Conservation (phyloP, 1,139 yeast genomes). For the Pichia sp. region DNA sequence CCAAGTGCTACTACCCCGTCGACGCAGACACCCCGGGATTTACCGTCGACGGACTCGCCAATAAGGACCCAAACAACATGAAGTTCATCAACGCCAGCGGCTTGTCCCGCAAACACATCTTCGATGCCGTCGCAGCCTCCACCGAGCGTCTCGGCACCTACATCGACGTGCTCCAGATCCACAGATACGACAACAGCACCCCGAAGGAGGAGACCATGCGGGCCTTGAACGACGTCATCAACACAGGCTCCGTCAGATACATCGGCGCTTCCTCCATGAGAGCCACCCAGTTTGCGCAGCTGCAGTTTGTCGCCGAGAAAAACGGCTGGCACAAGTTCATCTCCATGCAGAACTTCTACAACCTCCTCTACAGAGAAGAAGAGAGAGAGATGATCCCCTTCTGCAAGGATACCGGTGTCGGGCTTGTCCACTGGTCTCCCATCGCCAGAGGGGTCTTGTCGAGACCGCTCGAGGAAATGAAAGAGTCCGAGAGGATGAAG, state of each 20-base stretch:
- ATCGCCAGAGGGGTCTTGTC: conserved; percentile 44
- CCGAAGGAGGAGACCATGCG: conserved; percentile 49
- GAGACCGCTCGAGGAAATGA: conserved; percentile 31
- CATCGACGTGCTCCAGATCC: conserved; percentile 47
- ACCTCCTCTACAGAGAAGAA: conserved; percentile 52
- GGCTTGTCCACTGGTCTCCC: conserved; percentile 49
- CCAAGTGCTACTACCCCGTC: conserved; percentile 37
- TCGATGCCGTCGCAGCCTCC: conserved; percentile 46
- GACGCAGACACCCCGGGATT: conserved; percentile 24
- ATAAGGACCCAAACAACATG: conserved; percentile 17
- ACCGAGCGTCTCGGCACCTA: conserved; percentile 47
- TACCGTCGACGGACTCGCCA: conserved; percentile 14
- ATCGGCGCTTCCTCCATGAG: conserved; percentile 57
- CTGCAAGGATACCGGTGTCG: conserved; percentile 44
- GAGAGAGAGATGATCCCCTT: conserved; percentile 55
- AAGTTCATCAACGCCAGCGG: conserved; percentile 38
- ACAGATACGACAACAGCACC: conserved; percentile 42
- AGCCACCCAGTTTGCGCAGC: conserved; percentile 42
- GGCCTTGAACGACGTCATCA: conserved; percentile 47
- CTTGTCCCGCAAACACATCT: conserved; percentile 49
- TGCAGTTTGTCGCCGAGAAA: conserved; percentile 48
- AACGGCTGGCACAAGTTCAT: conserved; percentile 50
- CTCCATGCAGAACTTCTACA: conserved; percentile 55
- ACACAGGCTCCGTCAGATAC: conserved; percentile 45
- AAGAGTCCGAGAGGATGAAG: conserved; percentile 2